These are phyloP conservation scores for Chaetothyriales sp. DNA, from an alignment of 2,329 filamentous ascomycete species.

Conservation along the genomic window DNA sequence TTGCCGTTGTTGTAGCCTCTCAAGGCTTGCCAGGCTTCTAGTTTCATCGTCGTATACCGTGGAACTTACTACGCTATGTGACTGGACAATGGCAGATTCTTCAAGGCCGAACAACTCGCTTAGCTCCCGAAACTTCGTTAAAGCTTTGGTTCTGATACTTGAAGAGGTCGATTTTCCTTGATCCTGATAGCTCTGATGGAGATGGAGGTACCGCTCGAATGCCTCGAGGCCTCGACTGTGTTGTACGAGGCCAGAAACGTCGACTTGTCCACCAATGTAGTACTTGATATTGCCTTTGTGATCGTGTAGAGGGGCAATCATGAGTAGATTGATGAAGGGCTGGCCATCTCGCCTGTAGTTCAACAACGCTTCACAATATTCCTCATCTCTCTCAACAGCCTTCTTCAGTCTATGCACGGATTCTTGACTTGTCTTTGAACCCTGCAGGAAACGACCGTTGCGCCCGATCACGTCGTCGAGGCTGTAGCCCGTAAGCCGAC, in stretches of 20 bases:
- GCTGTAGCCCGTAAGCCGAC: constrained; percentile 30
- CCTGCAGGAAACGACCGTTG: constrained; percentile 35
- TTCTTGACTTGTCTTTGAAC: constrained; percentile 24
- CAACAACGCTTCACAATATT: constrained; percentile 30
- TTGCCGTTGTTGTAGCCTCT: constrained; percentile 5
- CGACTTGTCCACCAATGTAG: constrained; percentile 22
- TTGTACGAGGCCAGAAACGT: constrained; percentile 21
- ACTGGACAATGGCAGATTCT: constrained; percentile 18
- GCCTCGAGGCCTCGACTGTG: constrained; percentile 19
- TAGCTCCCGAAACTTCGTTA: constrained; percentile 18
- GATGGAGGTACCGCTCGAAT: constrained; percentile 17
- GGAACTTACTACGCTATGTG: constrained; percentile 14
- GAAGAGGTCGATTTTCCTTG: constrained; percentile 3
- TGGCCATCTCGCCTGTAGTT: constrained; percentile 27
- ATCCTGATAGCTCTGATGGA: constrained; percentile 5
- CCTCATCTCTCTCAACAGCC: constrained; percentile 26
- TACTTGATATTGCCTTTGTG: constrained; percentile 22
- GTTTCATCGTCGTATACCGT: constrained; percentile 15
- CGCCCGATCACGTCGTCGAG: constrained; percentile 30
- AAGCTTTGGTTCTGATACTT: constrained; percentile 10
- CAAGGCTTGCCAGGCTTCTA: constrained; percentile 6
- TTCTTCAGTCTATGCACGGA: constrained; percentile 25
- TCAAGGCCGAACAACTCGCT: constrained; percentile 21
- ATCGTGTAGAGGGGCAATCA: constrained; percentile 22
- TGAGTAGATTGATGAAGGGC: constrained; percentile 23